Evolutionary conservation across 306 rosid species (phyloP).

Genomic region (Ziziphus jujuba): DNA sequence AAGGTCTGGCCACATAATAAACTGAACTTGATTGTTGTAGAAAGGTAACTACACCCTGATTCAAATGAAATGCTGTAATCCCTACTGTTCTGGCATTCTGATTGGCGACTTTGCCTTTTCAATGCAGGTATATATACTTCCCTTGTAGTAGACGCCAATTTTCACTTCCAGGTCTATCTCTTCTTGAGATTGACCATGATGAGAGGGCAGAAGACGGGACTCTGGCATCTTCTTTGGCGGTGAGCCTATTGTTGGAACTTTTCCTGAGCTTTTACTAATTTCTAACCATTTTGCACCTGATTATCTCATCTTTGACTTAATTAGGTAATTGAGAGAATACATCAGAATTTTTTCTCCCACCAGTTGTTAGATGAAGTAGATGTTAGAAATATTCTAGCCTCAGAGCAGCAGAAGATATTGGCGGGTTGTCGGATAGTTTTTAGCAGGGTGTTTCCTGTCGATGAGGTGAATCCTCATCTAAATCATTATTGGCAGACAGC

Average conservation of each 20-base stretch:
- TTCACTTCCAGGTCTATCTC: conserved; percentile 94
- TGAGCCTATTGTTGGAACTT: conserved; percentile 33
- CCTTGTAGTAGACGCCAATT: conserved; percentile 99
- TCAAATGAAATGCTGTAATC: conserved; percentile 7
- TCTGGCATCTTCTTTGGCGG: conserved; percentile 85
- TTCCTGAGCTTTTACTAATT: conserved; percentile 7
- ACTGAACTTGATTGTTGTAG: conserved; percentile 94
- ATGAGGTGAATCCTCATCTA: conserved; percentile 86
- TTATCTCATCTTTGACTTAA: conserved; percentile 25
- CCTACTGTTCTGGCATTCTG: conserved; percentile 16
- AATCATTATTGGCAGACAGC: conserved; percentile 98
- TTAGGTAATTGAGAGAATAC: conserved; percentile 91
- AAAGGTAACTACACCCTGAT: conserved; percentile 55
- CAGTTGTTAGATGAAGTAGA: conserved; percentile 77
- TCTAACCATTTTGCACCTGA: conserved; percentile 15
- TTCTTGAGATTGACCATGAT: conserved; percentile 90
- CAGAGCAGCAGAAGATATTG: conserved; percentile 84
- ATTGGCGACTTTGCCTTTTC: conserved; percentile 27
- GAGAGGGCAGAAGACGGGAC: conserved; percentile 96
- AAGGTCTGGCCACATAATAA: conserved; percentile 99
- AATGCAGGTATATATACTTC: conserved; percentile 83
- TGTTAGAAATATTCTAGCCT: conserved; percentile 87
- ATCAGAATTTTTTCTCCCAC: conserved; percentile 72
- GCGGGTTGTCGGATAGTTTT: conserved; percentile 85
- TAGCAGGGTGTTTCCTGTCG: conserved; percentile 93